A percentile compares a stretch with the other conserved stretches of the same genome.
Evolutionary conservation across 192 early-diverging fungal genomes (phyloP).

Genomic region (Umbelopsis vinacea): DNA sequence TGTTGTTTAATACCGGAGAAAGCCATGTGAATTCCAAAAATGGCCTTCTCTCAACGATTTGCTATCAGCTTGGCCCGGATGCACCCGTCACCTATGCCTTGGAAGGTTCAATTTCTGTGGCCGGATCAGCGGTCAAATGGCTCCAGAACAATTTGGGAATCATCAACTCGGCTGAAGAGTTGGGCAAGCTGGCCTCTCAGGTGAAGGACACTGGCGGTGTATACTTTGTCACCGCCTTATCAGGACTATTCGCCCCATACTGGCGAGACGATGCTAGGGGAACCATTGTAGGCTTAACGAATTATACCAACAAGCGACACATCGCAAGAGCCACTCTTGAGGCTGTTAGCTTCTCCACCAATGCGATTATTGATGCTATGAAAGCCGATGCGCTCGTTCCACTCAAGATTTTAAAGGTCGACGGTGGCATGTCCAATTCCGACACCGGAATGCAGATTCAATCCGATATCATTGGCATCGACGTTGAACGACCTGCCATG

Average conservation of each 20-base stretch:
- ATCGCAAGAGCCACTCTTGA: conserved; percentile 89
- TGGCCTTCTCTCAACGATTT: conserved; percentile 90
- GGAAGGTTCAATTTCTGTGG: conserved; percentile 91
- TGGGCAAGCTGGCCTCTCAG: conserved; percentile 69
- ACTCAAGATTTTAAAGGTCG: conserved; percentile 79
- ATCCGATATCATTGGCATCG: conserved; percentile 83
- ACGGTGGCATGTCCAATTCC: conserved; percentile 93
- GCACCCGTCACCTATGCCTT: conserved; percentile 77
- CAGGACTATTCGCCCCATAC: conserved; percentile 93
- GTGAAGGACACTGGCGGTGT: conserved; percentile 85
- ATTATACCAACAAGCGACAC: conserved; percentile 87
- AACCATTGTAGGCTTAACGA: conserved; percentile 86
- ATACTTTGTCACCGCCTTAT: conserved; percentile 95
- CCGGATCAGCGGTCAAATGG: conserved; percentile 93
- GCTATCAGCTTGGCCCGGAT: conserved; percentile 81
- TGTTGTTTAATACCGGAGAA: conserved; percentile 90
- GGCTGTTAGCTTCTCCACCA: conserved; percentile 88
- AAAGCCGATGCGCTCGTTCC: conserved; percentile 71
- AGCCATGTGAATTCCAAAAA: conserved; percentile 74
- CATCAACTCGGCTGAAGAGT: conserved; percentile 74
- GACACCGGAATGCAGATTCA: conserved; percentile 93
- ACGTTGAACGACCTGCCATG: conserved; percentile 79
- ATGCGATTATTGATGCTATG: conserved; percentile 91
- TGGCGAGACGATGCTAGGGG: conserved; percentile 94
- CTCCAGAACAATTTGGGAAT: conserved; percentile 85